A percentile compares a stretch with the other conserved stretches of the same genome.
Evolutionary conservation across 2,329 filamentous ascomycete genomes (phyloP).

Genomic region (Elsinoe perseae): DNA sequence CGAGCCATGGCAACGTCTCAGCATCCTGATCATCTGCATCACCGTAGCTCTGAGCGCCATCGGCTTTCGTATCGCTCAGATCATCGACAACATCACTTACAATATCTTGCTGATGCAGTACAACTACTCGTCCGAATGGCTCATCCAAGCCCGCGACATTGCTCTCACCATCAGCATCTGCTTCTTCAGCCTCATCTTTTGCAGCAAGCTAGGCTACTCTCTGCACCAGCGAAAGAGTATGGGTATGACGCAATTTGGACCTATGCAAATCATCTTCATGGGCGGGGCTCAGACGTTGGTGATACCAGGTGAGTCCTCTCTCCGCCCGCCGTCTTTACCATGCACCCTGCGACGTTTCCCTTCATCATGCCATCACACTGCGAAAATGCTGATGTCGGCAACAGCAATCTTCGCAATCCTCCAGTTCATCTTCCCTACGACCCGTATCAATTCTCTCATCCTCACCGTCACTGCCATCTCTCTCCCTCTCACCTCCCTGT

Average conservation of each 20-base stretch:
- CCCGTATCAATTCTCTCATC: constrained; percentile 48
- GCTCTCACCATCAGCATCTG: constrained; percentile 50
- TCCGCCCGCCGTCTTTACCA: neutral
- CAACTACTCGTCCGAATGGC: constrained; percentile 16
- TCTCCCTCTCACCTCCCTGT: constrained; percentile 59
- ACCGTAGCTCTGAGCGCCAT: constrained; percentile 45
- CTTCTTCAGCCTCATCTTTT: constrained; percentile 56
- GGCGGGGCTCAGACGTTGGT: constrained; percentile 61
- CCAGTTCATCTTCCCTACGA: constrained; percentile 42
- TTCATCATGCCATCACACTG: constrained; percentile 15
- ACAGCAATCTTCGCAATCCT: constrained; percentile 54
- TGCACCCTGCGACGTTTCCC: constrained; percentile 1
- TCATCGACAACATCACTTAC: constrained; percentile 39
- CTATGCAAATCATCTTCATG: constrained; percentile 59
- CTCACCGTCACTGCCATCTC: constrained; percentile 54
- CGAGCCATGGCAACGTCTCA: constrained; percentile 35
- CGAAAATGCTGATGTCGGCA: constrained; percentile 18
- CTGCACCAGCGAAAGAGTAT: constrained; percentile 49
- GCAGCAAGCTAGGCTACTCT: constrained; percentile 52
- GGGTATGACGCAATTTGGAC: constrained; percentile 53
- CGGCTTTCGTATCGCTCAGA: constrained; percentile 47
- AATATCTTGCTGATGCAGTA: constrained; percentile 18
- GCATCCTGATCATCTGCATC: constrained; percentile 42
- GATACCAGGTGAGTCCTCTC: constrained; percentile 49
- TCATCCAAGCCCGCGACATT: constrained; percentile 34